phyloP scores from a whole-genome alignment of 495 filamentous ascomycete species.

The Polyplosphaeria fusca region DNA sequence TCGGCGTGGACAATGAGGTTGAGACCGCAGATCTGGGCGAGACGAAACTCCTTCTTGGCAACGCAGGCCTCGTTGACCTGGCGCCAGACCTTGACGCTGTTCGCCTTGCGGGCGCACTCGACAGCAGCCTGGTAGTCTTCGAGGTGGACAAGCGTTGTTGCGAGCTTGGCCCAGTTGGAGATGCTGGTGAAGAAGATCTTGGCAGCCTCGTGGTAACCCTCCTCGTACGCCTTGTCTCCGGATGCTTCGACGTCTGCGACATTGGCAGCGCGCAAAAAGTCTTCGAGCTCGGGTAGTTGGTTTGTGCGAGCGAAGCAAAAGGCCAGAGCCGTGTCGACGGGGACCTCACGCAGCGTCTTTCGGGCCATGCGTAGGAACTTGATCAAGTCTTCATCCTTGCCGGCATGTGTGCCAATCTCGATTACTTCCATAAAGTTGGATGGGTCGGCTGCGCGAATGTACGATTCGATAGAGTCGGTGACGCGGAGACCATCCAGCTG shows the following conservation, averaged over 20 bases:
- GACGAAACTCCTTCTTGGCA: conserved; percentile 96
- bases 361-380: conserved; percentile 97
- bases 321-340: conserved; percentile 88
- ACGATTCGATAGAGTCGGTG: conserved; percentile 90
- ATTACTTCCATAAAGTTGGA: conserved; percentile 95
- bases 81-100: conserved; percentile 99
- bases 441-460: conserved; percentile 90
- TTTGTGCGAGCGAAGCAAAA: conserved; percentile 91
- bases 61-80: conserved; percentile 98
- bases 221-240: conserved; percentile 95
- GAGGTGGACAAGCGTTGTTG: conserved; percentile 92
- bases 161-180: conserved; percentile 99
- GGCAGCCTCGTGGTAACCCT: conserved; percentile 91
- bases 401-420: conserved; percentile 90
- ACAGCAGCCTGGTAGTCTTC: conserved; percentile 97
- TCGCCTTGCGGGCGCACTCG: conserved; percentile 97
- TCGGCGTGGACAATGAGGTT: conserved; percentile 99
- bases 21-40: conserved; percentile 98
- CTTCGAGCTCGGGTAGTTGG: conserved; percentile 89
- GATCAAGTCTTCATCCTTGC: conserved; percentile 96
- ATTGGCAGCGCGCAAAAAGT: conserved; percentile 91
- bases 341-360: conserved; percentile 90
- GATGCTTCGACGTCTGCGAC: conserved; percentile 93
- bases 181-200: conserved; percentile 99
- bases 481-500: conserved; percentile 95